Evolutionary conservation across 2,329 filamentous ascomycete genomes (phyloP).

Genomic region (Xylaria sp.): DNA sequence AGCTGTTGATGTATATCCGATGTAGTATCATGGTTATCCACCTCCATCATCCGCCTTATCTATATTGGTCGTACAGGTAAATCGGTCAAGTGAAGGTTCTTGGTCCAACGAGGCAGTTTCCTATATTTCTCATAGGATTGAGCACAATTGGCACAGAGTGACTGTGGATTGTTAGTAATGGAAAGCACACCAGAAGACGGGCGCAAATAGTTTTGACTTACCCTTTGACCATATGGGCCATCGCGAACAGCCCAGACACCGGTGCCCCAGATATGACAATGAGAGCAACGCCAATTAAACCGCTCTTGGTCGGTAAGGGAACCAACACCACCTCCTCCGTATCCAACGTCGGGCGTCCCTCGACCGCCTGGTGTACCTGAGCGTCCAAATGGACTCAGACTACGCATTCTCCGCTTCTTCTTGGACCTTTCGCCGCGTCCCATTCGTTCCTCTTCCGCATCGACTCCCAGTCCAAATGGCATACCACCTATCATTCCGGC

Average conservation of each 20-base stretch:
- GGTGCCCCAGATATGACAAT: conserved; percentile 88
- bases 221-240: conserved; percentile 84
- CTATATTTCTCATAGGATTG: conserved; percentile 88
- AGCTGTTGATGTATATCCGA: background rate
- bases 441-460: conserved; percentile 81
- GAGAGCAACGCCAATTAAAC: conserved; percentile 83
- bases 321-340: conserved; percentile 73
- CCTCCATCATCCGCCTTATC: background rate
- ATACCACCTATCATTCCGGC: conserved; percentile 82
- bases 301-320: conserved; percentile 81
- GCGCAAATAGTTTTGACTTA: conserved; percentile 57
- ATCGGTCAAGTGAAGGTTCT: conserved; percentile 67
- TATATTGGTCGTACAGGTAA: conserved; percentile 36
- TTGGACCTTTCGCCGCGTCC: conserved; percentile 92
- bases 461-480: conserved; percentile 65
- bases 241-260: conserved; percentile 96
- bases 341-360: conserved; percentile 83
- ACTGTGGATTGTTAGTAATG: conserved; percentile 58
- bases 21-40: background rate
- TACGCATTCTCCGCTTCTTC: conserved; percentile 93
- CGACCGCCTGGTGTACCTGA: conserved; percentile 74
- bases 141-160: conserved; percentile 93
- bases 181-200: conserved; percentile 1
- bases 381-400: conserved; percentile 81
- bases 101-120: conserved; percentile 80